A percentile compares a stretch with the other conserved stretches of the same genome.
These are phyloP conservation scores for Hygrocybe coccinea DNA, from an alignment of 768 basidiomycete genomes.

Conservation along the genomic window DNA sequence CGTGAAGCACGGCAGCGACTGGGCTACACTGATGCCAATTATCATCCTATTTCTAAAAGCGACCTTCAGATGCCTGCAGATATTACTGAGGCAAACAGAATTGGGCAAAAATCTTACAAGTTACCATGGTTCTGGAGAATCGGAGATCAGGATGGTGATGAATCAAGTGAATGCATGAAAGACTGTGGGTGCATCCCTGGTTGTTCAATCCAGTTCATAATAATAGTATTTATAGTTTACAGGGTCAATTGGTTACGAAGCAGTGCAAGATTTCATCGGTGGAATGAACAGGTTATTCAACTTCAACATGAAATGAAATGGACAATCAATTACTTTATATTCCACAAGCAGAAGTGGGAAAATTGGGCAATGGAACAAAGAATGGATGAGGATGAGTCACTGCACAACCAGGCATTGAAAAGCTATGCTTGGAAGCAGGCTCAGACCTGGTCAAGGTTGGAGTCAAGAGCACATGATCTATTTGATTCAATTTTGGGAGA, in stretches of 20 bases:
- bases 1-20: background rate
- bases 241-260: constrained; percentile 13
- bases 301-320: constrained; percentile 19
- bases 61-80: constrained; percentile 6
- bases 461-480: too few relatives aligned
- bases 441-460: too few relatives aligned
- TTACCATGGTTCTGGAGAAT: constrained; percentile 9
- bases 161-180: constrained; percentile 1
- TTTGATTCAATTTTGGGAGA: too few relatives aligned
- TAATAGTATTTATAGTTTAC: constrained; percentile 5
- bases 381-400: background rate
- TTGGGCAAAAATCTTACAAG: constrained; percentile 1
- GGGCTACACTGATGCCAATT: background rate
- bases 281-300: constrained; percentile 16
- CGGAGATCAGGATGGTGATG: background rate
- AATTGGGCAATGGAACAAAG: background rate
- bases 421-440: background rate
- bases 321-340: constrained; percentile 12
- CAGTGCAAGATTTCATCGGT: constrained; percentile 14
- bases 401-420: too few relatives aligned
- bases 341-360: too few relatives aligned
- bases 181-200: constrained; percentile 1
- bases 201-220: background rate
- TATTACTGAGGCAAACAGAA: background rate
- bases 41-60: background rate